Base-by-base conservation (phyloP, 2,329 filamentous ascomycete species). In the Mycocentrospora acerina region DNA sequence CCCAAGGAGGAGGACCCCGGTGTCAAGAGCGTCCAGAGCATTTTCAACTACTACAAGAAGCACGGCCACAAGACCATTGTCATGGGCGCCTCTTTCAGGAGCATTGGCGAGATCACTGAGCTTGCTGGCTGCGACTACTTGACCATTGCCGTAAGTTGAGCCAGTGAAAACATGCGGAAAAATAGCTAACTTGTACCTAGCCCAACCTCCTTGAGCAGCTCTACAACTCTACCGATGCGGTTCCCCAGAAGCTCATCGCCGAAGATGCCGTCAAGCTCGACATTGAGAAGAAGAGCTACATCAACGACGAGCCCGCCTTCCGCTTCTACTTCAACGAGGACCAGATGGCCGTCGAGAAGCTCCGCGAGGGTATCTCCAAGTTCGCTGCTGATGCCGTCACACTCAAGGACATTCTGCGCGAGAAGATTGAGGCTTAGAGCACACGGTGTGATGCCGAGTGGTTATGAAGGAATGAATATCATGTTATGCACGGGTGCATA, bases 31-130 rank as follows among this genome's bases (percentile, higher is more conserved):
- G 93, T 98, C 67, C 81, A 91, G 80, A 69, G 64, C 72, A 98
- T 98, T 78, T 98, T 86, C 84, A 93, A 98, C 83, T 98, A 98
- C 88, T 98, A 98, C 86, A 98, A 98, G 88, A 97, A 97, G 82
- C 88, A 78, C 72, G 89, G 87, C 72, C 96, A 98, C 85, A 95
- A 95, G 64, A 98, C 93, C 72, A 96, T 97, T 62, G 93, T 98
- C 75, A 98, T 98, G 93, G 93, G 93, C 67, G 93, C 93, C 59
- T 96, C 90, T 27, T 98, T 98, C 89, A 85, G 93, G 71, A 97
- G 86, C 79, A 77, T 77, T 51, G 93, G 93, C 66, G 93, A 98
- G 79, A 95, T 98, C 74, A 97, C 89, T 32, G 93, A 98, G 80
- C 83, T 98, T 48, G 91, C 91, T 69, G 93, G 93, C 68, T 96